phyloP scores from a whole-genome alignment of 1,284 basidiomycete genomes.

The Marasmius oreades region DNA sequence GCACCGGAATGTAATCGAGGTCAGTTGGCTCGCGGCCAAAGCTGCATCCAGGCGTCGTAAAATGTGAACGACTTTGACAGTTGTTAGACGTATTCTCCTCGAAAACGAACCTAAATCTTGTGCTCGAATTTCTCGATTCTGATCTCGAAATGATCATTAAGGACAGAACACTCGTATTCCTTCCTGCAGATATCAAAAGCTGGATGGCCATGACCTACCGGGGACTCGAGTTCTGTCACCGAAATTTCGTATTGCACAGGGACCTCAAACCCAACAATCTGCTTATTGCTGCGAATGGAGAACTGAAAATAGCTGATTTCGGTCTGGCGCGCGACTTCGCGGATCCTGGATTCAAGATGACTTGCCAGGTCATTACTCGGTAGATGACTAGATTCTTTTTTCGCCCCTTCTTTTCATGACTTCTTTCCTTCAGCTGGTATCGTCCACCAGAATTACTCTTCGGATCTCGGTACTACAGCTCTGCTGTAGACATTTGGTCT shows the following conservation, averaged over 20 bases:
- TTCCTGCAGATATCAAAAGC: conserved; percentile 95
- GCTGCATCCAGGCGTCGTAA: background rate
- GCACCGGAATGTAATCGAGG: conserved; percentile 95
- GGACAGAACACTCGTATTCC: conserved; percentile 87
- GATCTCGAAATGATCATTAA: conserved; percentile 98
- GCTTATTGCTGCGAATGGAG: conserved; percentile 87
- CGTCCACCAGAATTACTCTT: conserved; percentile 92
- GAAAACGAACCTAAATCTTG: conserved; percentile 95
- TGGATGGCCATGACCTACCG: conserved; percentile 99
- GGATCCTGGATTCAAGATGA: conserved; percentile 94
- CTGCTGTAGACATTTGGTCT: conserved; percentile 91
- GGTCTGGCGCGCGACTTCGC: conserved; percentile 96
- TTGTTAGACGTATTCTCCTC: conserved; percentile 96
- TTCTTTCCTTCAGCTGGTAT: conserved; percentile 77
- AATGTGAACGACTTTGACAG: conserved; percentile 38
- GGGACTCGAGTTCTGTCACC: conserved; percentile 95
- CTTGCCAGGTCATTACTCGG: conserved; percentile 96
- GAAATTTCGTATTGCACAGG: conserved; percentile 91
- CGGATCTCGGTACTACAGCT: conserved; percentile 84
- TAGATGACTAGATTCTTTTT: conserved; percentile 32
- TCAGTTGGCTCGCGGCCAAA: conserved; percentile 24
- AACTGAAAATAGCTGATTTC: conserved; percentile 98
- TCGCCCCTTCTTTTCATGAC: conserved; percentile 2
- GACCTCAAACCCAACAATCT: conserved; percentile 99
- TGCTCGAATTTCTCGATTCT: conserved; percentile 96